These are phyloP conservation scores for Leucosporidium creatinivorum DNA, from an alignment of 768 basidiomycete genomes.

Conservation along the genomic window DNA sequence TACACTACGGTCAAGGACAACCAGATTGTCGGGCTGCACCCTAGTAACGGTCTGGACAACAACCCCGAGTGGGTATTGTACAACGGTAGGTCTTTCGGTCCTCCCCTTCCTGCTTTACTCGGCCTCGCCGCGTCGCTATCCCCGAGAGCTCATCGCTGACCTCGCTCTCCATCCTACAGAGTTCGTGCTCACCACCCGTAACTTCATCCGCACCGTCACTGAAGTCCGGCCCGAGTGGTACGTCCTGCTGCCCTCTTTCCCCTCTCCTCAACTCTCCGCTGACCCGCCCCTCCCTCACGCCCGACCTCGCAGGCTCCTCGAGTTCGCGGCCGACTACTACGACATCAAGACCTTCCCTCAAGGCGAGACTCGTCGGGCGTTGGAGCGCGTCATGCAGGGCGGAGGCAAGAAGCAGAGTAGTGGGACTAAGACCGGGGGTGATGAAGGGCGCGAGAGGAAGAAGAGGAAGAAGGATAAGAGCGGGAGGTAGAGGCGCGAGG, in stretches of 20 bases:
- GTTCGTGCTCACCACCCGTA: conserved; percentile 76
- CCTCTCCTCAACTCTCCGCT: background rate
- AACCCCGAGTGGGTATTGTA: conserved; percentile 50
- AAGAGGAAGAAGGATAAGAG: conserved; percentile 4
- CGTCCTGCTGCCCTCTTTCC: conserved; percentile 38
- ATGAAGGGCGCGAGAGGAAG: background rate
- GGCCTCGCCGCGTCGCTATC: background rate
- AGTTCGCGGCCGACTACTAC: conserved; percentile 61
- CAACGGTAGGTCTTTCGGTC: conserved; percentile 21
- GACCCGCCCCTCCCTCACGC: background rate
- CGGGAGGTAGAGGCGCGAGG: background rate
- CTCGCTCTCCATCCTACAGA: conserved; percentile 64
- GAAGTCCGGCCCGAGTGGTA: conserved; percentile 78
- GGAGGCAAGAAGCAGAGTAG: conserved; percentile 19
- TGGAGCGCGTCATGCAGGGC: conserved; percentile 47
- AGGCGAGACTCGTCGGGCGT: conserved; percentile 62
- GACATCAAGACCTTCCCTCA: conserved; percentile 57
- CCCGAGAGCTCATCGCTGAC: background rate
- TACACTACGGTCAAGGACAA: conserved; percentile 94
- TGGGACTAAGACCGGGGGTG: background rate
- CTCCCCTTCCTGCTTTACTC: background rate
- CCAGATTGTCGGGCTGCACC: conserved; percentile 76
- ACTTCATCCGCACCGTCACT: conserved; percentile 84
- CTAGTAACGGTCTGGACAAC: conserved; percentile 76
- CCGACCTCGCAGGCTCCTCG: conserved; percentile 35